phyloP scores from a whole-genome alignment of 225 moss, liverwort and hornwort genomes.

The Marchantia polymorpha region DNA sequence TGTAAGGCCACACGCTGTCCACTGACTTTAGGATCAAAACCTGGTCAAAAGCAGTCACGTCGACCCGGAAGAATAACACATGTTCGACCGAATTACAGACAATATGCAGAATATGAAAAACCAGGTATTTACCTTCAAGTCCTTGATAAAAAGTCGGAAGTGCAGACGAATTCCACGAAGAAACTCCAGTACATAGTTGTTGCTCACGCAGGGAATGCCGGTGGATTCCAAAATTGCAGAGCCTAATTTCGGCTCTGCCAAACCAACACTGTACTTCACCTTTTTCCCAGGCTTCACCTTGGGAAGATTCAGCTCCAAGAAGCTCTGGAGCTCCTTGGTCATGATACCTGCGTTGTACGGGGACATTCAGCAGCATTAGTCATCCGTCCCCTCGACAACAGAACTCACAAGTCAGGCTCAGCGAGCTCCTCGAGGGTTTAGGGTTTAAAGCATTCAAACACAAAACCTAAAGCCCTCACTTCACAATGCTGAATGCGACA shows the following conservation, averaged over 20 bases:
- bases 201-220: constrained; percentile 78
- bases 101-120: no score
- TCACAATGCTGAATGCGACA: not conserved
- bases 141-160: constrained; percentile 80
- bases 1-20: not conserved
- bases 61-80: no score
- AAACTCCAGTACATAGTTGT: constrained; percentile 80
- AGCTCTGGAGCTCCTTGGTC: constrained; percentile 71
- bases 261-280: constrained; percentile 65
- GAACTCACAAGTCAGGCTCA: not conserved
- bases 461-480: not conserved
- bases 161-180: constrained; percentile 85
- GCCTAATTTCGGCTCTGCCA: constrained; percentile 84
- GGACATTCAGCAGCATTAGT: not conserved
- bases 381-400: not conserved
- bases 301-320: constrained; percentile 81
- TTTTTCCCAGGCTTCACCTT: constrained; percentile 85
- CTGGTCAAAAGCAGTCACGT: no score
- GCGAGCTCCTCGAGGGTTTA: constrained; percentile 1
- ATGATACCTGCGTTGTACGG: constrained; percentile 54
- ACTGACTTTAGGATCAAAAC: no score
- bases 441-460: constrained; percentile 6
- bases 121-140: constrained; percentile 56
- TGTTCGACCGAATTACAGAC: no score
- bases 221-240: constrained; percentile 82